phyloP scores from a whole-genome alignment of 768 basidiomycete genomes.

The Russula sp. region DNA sequence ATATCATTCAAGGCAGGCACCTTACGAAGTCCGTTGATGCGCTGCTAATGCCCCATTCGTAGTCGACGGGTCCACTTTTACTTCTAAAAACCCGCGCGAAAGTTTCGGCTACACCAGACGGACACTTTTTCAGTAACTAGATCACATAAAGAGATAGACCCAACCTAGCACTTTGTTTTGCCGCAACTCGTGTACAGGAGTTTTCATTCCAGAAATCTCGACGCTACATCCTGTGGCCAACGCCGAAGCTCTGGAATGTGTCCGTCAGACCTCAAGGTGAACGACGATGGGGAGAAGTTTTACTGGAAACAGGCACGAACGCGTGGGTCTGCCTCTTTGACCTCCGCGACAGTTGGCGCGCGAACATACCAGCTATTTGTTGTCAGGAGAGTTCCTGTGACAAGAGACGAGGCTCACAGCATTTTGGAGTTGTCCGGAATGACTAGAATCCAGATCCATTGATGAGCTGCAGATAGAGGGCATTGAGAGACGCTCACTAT shows the following conservation, averaged over 20 bases:
- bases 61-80: constrained; percentile 55
- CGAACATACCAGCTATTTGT: constrained; percentile 58
- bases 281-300: constrained; percentile 20
- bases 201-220: constrained; percentile 31
- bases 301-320: constrained; percentile 70
- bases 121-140: not conserved
- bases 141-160: not conserved
- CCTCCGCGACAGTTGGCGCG: constrained; percentile 58
- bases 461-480: not conserved
- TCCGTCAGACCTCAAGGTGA: not conserved
- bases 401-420: constrained; percentile 36
- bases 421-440: constrained; percentile 78
- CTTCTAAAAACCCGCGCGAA: constrained; percentile 54
- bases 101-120: constrained; percentile 43
- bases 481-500: constrained; percentile 38
- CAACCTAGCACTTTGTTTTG: constrained; percentile 61
- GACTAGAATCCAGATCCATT: constrained; percentile 36
- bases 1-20: constrained; percentile 2
- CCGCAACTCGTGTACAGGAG: constrained; percentile 46
- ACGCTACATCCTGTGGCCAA: constrained; percentile 58
- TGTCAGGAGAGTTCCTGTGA: not conserved
- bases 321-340: constrained; percentile 47
- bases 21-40: constrained; percentile 83
- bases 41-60: constrained; percentile 56
- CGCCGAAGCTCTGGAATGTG: constrained; percentile 47